Evolutionary conservation across 129 eudicot genomes (phyloP).

Genomic region (Flaveria bidentis): DNA sequence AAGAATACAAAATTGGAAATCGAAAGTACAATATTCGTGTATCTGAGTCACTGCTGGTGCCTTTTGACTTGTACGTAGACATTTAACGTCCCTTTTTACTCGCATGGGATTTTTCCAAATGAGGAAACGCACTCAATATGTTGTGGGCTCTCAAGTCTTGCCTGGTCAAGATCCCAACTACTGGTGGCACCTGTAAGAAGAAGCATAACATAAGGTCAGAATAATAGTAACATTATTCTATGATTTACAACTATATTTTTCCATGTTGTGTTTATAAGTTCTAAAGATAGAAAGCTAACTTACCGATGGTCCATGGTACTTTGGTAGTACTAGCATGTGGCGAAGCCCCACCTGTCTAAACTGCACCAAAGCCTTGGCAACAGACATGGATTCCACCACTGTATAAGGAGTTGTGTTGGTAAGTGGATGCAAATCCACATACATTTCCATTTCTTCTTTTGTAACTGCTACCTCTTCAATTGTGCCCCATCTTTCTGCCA

Average conservation of each 20-base stretch:
- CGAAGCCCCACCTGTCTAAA: constrained; percentile 96
- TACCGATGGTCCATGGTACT: constrained; percentile 74
- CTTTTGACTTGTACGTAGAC: not conserved
- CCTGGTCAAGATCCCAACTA: constrained; percentile 93
- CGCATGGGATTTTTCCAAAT: constrained; percentile 53
- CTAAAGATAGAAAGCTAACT: constrained; percentile 20
- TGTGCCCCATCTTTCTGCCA: constrained; percentile 71
- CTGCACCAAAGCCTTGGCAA: constrained; percentile 93
- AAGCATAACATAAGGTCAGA: constrained; percentile 38
- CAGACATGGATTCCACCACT: constrained; percentile 84
- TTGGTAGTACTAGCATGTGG: constrained; percentile 86
- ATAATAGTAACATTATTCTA: constrained; percentile 17
- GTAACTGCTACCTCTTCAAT: constrained; percentile 77
- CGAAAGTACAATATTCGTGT: constrained; percentile 6
- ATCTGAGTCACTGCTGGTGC: not conserved
- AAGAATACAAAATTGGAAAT: constrained; percentile 42
- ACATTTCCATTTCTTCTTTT: constrained; percentile 87
- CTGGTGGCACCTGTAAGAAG: constrained; percentile 71
- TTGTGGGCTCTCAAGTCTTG: constrained; percentile 94
- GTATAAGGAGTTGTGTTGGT: constrained; percentile 92
- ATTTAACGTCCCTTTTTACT: constrained; percentile 53
- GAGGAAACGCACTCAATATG: constrained; percentile 70
- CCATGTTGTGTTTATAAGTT: not conserved
- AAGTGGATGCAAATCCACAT: constrained; percentile 86
- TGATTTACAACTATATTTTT: constrained; percentile 1